phyloP scores from a whole-genome alignment of 1,284 basidiomycete species.

The Fomitopsis pinicola region DNA sequence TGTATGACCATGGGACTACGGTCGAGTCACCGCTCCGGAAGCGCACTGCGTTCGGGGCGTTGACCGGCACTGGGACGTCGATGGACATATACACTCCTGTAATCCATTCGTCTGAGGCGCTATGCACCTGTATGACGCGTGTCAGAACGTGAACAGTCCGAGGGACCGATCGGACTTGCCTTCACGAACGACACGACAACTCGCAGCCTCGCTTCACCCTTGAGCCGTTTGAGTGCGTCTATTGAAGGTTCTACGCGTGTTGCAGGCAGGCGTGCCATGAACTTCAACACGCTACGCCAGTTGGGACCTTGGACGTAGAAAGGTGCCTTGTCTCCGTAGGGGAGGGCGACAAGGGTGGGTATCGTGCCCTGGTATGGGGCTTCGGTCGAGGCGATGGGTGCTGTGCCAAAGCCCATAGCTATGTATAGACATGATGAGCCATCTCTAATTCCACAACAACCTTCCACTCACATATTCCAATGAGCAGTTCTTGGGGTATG shows the following conservation, averaged over 20 bases:
- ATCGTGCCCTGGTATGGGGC: slow-evolving; percentile 47
- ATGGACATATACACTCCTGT: slow-evolving; percentile 72
- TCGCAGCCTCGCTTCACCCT: slow-evolving; percentile 56
- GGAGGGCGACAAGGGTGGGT: slow-evolving; percentile 68
- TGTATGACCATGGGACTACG: slow-evolving; percentile 67
- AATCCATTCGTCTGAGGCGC: slow-evolving; percentile 57
- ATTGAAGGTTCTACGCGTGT: slow-evolving; percentile 67
- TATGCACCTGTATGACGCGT: slow-evolving; percentile 43
- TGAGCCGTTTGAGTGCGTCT: slow-evolving; percentile 56
- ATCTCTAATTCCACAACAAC: background rate
- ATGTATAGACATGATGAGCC: background rate
- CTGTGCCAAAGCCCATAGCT: slow-evolving; percentile 65
- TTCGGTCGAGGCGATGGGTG: slow-evolving; percentile 45
- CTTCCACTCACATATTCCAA: slow-evolving; percentile 59
- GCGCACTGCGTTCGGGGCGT: slow-evolving; percentile 38
- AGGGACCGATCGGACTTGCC: slow-evolving; percentile 31
- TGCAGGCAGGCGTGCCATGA: slow-evolving; percentile 66
- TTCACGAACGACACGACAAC: slow-evolving; percentile 74
- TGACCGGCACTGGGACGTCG: slow-evolving; percentile 55
- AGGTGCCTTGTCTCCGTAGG: slow-evolving; percentile 60
- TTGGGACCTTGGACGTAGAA: slow-evolving; percentile 68
- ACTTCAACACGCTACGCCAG: slow-evolving; percentile 67
- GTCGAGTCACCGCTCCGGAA: slow-evolving; percentile 57
- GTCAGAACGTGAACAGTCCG: background rate
- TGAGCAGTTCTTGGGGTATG: slow-evolving; percentile 40